Evolutionary conservation across 2,329 filamentous ascomycete species (phyloP).

Genomic region (Intubia oerlemansii): DNA sequence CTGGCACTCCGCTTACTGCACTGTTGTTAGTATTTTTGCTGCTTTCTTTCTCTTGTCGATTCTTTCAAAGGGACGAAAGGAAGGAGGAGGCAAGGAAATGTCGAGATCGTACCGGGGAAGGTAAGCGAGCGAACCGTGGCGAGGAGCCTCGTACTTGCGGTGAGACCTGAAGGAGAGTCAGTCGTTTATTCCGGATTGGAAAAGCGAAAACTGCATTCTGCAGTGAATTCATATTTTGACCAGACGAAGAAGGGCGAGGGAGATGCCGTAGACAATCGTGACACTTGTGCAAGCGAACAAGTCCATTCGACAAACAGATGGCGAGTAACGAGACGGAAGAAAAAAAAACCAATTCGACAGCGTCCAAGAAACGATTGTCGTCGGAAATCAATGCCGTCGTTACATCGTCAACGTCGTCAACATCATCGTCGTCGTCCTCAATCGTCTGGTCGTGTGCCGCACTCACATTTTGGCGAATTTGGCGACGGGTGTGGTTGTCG

Average conservation of each 20-base stretch:
- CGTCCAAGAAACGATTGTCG: neutral
- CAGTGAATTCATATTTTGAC: too few relatives aligned
- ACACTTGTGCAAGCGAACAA: too few relatives aligned
- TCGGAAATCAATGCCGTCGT: too few relatives aligned
- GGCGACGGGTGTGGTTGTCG: conserved; percentile 3
- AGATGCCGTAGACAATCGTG: too few relatives aligned
- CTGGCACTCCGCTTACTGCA: conserved; percentile 9
- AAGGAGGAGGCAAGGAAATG: neutral
- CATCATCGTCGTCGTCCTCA: neutral
- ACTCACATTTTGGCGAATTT: conserved; percentile 7
- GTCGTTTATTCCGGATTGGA: neutral
- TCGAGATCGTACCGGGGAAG: conserved; percentile 28
- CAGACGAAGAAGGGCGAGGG: too few relatives aligned
- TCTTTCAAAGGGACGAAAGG: neutral
- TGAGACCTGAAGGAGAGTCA: conserved; percentile 21
- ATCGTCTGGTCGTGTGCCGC: too few relatives aligned
- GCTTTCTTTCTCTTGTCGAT: neutral
- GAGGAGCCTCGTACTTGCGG: conserved; percentile 58
- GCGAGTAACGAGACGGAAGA: too few relatives aligned
- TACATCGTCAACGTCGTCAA: too few relatives aligned
- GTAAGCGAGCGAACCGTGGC: conserved; percentile 84
- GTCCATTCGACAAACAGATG: too few relatives aligned
- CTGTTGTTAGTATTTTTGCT: conserved; percentile 5
- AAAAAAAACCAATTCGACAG: neutral
- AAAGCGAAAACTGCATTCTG: too few relatives aligned